Base-by-base conservation (phyloP, 2,329 filamentous ascomycete species). In the Epichloe hybrida region DNA sequence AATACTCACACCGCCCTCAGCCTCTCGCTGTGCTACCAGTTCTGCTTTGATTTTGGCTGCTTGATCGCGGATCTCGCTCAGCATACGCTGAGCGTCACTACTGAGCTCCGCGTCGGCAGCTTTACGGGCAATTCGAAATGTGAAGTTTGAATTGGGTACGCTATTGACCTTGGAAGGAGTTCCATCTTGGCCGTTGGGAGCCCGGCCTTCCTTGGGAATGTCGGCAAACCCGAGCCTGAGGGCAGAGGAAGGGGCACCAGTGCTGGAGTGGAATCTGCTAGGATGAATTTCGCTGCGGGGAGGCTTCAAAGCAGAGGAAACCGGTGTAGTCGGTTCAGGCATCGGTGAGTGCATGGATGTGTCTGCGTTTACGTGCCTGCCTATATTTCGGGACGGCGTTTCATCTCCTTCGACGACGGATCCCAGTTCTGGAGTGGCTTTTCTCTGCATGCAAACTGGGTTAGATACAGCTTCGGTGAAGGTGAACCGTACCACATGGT, bases 221-320 rank as follows among this genome's bases (percentile, higher is more conserved):
- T 87, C 84, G 53, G 80, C 79, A 66, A 96, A 95, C 15, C 90
- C 90, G 21, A 95, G 75, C 61, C 85, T 80, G 42, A 93, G 73
- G 5, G 85, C 88, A 11, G 89, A 88, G 27, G 93, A 89, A 2
- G 84, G 79, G 43, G 86, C 73, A 50, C 85, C 86, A 54, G 81
- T 84, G 21, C 86, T 90, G 56, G 79, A 76, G 52, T 93, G 88
- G 51, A 81, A 79, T 63, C 86, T 86, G 70, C 86, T 86, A 8
- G 91, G 91, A 64, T 96, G 90, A 90, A 96, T 96, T 65, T 95
- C 89, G 53, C 83, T 80, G 56, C 76, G 76, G 46, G 84, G 72
- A 23, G 88, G 86, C 69, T 86, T 84, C 57, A 84, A 71, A 5
- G 81, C 76, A 4, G 81, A 80, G 13, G 75, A 77, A 39, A 79